A percentile compares a stretch with the other conserved stretches of the same genome.
phyloP scores from a whole-genome alignment of 2,329 filamentous ascomycete genomes.

The Coniella vitis region DNA sequence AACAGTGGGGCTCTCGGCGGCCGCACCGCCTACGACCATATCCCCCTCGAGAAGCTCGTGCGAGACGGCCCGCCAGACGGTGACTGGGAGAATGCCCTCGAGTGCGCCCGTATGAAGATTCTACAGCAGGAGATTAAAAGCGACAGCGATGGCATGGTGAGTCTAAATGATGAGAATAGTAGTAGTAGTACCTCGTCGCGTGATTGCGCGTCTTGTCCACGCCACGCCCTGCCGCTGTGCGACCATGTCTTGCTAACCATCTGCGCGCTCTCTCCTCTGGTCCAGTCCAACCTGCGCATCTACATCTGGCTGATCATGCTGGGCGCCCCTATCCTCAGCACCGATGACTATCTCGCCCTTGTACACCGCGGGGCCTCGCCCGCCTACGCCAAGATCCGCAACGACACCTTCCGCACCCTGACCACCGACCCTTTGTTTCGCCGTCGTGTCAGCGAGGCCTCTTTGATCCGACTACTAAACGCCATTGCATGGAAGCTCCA shows the following conservation, averaged over 20 bases:
- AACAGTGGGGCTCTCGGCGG: conserved; percentile 28
- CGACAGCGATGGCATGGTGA: conserved; percentile 75
- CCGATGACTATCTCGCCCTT: conserved; percentile 81
- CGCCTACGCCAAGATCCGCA: conserved; percentile 94
- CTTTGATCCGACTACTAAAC: conserved; percentile 87
- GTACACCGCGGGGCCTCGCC: conserved; percentile 91
- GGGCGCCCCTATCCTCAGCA: conserved; percentile 75
- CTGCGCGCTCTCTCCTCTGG: background rate
- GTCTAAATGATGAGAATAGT: conserved; percentile 20
- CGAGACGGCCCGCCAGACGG: conserved; percentile 72
- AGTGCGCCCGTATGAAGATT: conserved; percentile 66
- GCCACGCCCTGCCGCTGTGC: no score
- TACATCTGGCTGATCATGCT: conserved; percentile 95
- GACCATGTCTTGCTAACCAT: background rate
- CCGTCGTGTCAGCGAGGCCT: conserved; percentile 89
- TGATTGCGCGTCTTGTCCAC: no score
- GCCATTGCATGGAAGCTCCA: conserved; percentile 91
- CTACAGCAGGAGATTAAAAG: conserved; percentile 68
- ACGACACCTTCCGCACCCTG: conserved; percentile 94
- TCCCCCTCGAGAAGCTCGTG: conserved; percentile 67
- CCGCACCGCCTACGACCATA: conserved; percentile 43
- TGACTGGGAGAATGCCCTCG: conserved; percentile 59
- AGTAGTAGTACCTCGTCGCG: no score
- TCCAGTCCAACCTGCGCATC: conserved; percentile 81
- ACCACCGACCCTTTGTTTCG: conserved; percentile 97